Evolutionary conservation across 2,329 filamentous ascomycete species (phyloP), one percentile per base, ranked within the genome.

Genomic region (Colletotrichum shisoi): DNA sequence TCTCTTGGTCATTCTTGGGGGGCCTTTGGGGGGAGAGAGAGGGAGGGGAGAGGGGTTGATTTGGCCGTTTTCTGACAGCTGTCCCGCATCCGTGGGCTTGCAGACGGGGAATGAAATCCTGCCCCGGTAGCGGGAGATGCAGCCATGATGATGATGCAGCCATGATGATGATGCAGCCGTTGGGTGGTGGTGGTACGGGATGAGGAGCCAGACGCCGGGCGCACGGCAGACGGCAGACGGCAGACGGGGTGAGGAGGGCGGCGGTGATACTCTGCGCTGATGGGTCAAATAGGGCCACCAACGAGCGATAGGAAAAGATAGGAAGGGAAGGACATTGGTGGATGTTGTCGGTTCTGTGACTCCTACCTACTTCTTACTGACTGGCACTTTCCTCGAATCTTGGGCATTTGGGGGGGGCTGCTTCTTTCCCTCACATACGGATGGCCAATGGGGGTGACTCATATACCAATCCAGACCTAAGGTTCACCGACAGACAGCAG

Each of bases 371-470:
- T 13, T 15, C 5, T 37, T 8, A 6, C 42, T 13, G 21, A 15
- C 39, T 64, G 40, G 40, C 39, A 37, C 62, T 60, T 64, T 46
- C 40, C 27, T 8, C 7, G 27, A 31, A 31, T 27, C 24, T 1
- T 27, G 4, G 24, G 24, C n/a, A n/a, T 24, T 24, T 4, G 24
- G 24, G 24, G 24, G 24, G 24, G 24, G 24, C 24, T 27, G 24
- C 4, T 5, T 27, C 62, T 60, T 64, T 52, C 46, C 48, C 56
- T 49, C 4, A 24, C 59, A 21, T 24, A 31, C 49, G 21, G 6
- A 5, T 5, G 37, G 8, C 65, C 65, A 67, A 67, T 67, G 11
- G 45, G 37, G 27, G 11, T 59, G 65, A 60, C 42, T 56, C 27
- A 60, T 56, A 56, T 60, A 51, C 24, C 54, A 40, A 49, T 65